Conservation (phyloP, 345 rosid genomes). For the Hibiscus tridactylites region DNA sequence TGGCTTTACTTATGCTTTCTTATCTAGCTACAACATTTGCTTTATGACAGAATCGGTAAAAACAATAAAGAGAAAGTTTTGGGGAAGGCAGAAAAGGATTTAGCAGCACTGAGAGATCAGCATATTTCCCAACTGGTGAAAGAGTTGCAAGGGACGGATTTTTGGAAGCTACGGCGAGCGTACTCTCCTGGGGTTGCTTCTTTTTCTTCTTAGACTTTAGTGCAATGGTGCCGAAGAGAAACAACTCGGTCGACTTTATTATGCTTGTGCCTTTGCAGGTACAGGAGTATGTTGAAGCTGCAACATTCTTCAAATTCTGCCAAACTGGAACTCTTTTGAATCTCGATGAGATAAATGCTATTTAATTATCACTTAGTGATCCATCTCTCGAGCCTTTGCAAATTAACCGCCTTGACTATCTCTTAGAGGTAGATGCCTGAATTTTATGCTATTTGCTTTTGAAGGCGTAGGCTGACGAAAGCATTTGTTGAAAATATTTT, state of each 20-base stretch:
- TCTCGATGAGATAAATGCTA: conserved; percentile 72
- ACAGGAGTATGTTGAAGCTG: conserved; percentile 95
- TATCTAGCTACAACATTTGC: neutral
- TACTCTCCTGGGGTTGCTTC: conserved; percentile 84
- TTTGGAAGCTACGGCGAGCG: conserved; percentile 86
- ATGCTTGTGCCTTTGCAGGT: conserved; percentile 39
- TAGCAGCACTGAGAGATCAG: conserved; percentile 52
- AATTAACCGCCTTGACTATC: conserved; percentile 78
- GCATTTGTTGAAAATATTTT: neutral
- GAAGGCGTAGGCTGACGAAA: neutral
- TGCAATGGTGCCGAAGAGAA: neutral
- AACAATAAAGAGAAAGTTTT: conserved; percentile 63
- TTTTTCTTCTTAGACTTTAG: neutral
- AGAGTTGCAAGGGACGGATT: conserved; percentile 82
- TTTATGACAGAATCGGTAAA: conserved; percentile 50
- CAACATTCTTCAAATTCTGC: conserved; percentile 80
- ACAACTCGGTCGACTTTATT: neutral
- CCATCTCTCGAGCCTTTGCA: conserved; percentile 69
- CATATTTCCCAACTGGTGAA: conserved; percentile 56
- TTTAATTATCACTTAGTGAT: conserved; percentile 49
- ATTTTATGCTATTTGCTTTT: conserved; percentile 4
- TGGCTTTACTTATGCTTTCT: neutral
- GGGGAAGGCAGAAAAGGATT: conserved; percentile 76
- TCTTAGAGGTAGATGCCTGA: conserved; percentile 61
- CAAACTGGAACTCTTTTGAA: conserved; percentile 49